Conservation (phyloP, 1,284 basidiomycete genomes). For the Leccinum fuscescens region DNA sequence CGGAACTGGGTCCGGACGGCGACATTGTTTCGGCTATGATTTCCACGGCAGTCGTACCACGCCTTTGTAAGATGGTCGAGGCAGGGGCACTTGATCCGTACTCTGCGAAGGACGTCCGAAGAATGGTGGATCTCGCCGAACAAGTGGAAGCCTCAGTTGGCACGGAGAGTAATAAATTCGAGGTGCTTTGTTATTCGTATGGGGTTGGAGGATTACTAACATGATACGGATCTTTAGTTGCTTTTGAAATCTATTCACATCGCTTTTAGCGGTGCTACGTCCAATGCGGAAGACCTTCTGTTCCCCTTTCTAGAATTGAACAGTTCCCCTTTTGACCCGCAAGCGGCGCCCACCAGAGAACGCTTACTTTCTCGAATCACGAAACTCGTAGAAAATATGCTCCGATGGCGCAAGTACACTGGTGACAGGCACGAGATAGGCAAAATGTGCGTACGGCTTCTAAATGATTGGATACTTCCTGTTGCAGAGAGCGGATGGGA, state of each 20-base stretch:
- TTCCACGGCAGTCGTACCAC: constrained; percentile 77
- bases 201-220: constrained; percentile 12
- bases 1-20: constrained; percentile 75
- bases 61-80: constrained; percentile 68
- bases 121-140: constrained; percentile 74
- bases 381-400: constrained; percentile 73
- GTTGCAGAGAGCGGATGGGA: constrained; percentile 83
- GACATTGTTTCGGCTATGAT: constrained; percentile 90
- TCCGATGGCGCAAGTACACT: constrained; percentile 75
- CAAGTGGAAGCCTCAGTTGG: constrained; percentile 81
- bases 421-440: constrained; percentile 62
- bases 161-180: constrained; percentile 62
- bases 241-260: constrained; percentile 63
- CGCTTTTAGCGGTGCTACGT: constrained; percentile 58
- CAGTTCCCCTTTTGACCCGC: constrained; percentile 69
- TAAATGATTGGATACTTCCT: constrained; percentile 62
- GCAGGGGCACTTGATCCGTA: constrained; percentile 81
- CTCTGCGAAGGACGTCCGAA: constrained; percentile 63
- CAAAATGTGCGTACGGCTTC: constrained; percentile 55
- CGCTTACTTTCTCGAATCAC: constrained; percentile 67
- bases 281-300: constrained; percentile 46
- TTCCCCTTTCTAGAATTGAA: constrained; percentile 40
- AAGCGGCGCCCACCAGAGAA: constrained; percentile 67
- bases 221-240: constrained; percentile 40
- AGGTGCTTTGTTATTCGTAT: constrained; percentile 44